Evolutionary conservation across 176 grass and related monocot genomes (phyloP), one percentile per base, ranked within the genome.

Genomic region (Oryza punctata): DNA sequence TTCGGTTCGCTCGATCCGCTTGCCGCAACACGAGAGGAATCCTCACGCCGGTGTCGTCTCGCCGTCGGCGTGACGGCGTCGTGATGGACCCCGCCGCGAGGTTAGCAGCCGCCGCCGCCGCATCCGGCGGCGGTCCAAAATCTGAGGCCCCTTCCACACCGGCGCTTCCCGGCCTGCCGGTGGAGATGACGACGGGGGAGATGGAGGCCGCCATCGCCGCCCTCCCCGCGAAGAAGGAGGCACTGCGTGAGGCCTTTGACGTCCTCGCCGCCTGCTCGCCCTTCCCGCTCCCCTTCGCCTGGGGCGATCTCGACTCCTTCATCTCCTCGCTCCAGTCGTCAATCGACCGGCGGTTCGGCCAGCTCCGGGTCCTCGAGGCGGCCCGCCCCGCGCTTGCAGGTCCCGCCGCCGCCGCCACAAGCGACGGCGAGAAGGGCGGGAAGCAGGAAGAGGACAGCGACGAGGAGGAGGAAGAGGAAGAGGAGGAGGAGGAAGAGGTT

Each of bases 301-400:
- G 88, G 91, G 79, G 10, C 10, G 91, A 87, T 75, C 67, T 93
- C 63, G 88, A 93, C 63, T 43, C 61, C 33, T 78, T 90, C 85
- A 54, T 93, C 29, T 93, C 88, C 15, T 50, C 78, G 63, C 44
- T 93, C 32, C 81, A 92, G 37, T 46, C 44, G 33, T 77, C 84
- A 10, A 81, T 87, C 60, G 44, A 71, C 16, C 45, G 65, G 12
- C 87, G 84, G 66, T 63, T 78, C 70, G 61, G 74, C 60, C 77
- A 81, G 78, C 32, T 93, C 45, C 81, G 15, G 38, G 76, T 74
- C 8, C 77, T 84, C 52, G 49, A 87, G 79, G 73, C 67, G 12
- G 82, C 40, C 40, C 71, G 77, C 23, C 29, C 70, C 15, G 16
- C 71, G 10, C 47, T 15, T 25, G 65, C 40, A 4, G 29, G 5